Evolutionary conservation across 805 yeast genomes (phyloP).

Genomic region (Huiozyma naganishii): DNA sequence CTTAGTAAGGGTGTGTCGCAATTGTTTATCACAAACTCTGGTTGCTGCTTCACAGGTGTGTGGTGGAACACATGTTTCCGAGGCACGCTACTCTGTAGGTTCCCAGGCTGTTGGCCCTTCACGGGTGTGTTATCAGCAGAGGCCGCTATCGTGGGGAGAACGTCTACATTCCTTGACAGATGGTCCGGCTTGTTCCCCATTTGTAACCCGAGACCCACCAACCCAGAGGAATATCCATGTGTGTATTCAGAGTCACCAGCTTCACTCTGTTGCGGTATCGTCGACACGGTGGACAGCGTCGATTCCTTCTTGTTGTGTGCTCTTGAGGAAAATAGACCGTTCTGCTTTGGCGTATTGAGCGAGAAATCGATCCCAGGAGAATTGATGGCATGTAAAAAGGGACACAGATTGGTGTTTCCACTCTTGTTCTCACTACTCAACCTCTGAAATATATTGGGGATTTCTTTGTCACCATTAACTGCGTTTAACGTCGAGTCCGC

Average conservation of each 20-base stretch:
- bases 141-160: slow-evolving; percentile 23
- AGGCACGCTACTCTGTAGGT: slow-evolving; percentile 9
- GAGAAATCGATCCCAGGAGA: too few species aligned
- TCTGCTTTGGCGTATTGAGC: too few species aligned
- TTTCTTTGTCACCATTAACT: too few species aligned
- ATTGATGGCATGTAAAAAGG: too few species aligned
- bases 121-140: slow-evolving; percentile 21
- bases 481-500: too few species aligned
- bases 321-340: too few species aligned
- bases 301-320: slow-evolving; percentile 21
- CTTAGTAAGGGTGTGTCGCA: slow-evolving; percentile 4
- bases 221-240: too few species aligned
- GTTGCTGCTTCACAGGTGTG: slow-evolving; percentile 15
- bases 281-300: slow-evolving; percentile 23
- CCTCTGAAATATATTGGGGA: too few species aligned
- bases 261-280: slow-evolving; percentile 19
- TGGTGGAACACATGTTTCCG: slow-evolving; percentile 24
- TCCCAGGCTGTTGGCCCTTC: slow-evolving; percentile 1
- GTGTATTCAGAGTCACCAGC: slow-evolving; percentile 2
- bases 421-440: too few species aligned
- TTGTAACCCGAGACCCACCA: too few species aligned
- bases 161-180: slow-evolving; percentile 1
- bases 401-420: too few species aligned
- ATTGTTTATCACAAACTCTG: background rate
- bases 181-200: too few species aligned